Evolutionary conservation across 352 stramenopile genomes (phyloP), one percentile per base, ranked within the genome.

Genomic region (Pythium aristosporum): DNA sequence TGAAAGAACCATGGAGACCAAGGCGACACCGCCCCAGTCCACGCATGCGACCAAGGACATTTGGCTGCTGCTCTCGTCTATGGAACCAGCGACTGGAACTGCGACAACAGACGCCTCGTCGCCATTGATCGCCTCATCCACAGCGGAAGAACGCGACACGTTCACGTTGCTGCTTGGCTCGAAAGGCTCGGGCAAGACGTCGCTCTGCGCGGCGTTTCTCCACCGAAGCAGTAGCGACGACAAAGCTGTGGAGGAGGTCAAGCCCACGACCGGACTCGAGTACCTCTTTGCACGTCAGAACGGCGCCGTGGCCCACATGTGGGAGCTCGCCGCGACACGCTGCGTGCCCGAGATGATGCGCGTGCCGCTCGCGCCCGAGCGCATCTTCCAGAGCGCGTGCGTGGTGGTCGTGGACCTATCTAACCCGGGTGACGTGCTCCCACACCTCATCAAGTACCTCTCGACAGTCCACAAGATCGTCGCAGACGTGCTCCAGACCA

Each of bases 201-300:
- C 82, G 32, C 67, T 97, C n/a, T 80, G 81, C 13, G 72, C 74
- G 16, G 80, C 73, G 30, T 91, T 90, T 46, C 73, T 84, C 25
- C 89, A 87, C 69, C 85, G 77, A 10, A 46, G 39, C 4, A 70
- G 72, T 32, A 89, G 21, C 87, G 69, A 82, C 73, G 63, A 69
- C 49, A 69, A 69, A 39, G 28, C 37, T 13, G 36, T 34, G 15
- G 87, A 96, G 21, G 77, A 94, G 60, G 92, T 92, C 58, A 98
- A 97, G 65, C 88, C 90, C 34, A 97, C 90, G 5, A 92, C 93
- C 6, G 91, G 89, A 4, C 74, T 97, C n/a, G 89, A 97, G 66
- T 98, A 97, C 59, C 69, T 91, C 6, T 97, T 93, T 47, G 89
- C 91, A 51, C 85, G 89, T 3, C 23, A 94, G 91, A 65, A 80